Base-by-base conservation (phyloP, 2,329 filamentous ascomycete genomes). In the Apiospora hydei region DNA sequence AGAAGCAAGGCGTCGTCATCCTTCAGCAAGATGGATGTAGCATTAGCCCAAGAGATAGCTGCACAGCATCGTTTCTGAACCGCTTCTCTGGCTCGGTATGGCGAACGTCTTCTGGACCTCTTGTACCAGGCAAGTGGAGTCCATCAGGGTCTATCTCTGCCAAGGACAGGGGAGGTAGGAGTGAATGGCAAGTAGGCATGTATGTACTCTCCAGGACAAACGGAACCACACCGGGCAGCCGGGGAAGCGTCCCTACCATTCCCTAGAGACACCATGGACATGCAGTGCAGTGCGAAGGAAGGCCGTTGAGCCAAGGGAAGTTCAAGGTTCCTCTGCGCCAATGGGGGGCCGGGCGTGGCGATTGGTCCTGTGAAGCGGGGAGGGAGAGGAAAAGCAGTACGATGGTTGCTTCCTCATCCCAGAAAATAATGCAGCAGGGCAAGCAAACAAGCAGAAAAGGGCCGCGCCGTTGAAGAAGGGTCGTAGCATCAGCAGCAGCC, bases 121-220 rank as follows among this genome's bases (percentile, higher is more conserved):
- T 41, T 64, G 57, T 64, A 41, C 57, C 57, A 41, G 57, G 57
- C 34, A 64, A 41, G 57, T 34, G 34, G 57, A 34, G 53, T 18
- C 53, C 51, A 21, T 21, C 7, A 16, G 3, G 38, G 14, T 18
- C 26, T 34, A 34, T 34, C 16, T 21, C 30, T 34, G 53, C 53
- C 53, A 61, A 38, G 53, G 53, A 38, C 30, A 61, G 34, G 53
- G 53, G 53, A 34, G 11, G 18, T 26, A 8, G 16, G 53, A 41
- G 11, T n/a, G 34, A 21, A n/a, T 41, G 57, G 57, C 21, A 64
- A 34, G 57, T 14, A 64, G 57, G 57, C 16, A 61, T 16, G 51
- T 3, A 34, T 57, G 57, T 64, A 64, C 53, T 61, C 57, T n/a
- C 11, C 57, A 64, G 57, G 34, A n/a, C 57, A 64, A 64, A 64